These are phyloP conservation scores for Rhodomyrtus psidioides DNA, from an alignment of 441 rosid genomes.

Conservation along the genomic window DNA sequence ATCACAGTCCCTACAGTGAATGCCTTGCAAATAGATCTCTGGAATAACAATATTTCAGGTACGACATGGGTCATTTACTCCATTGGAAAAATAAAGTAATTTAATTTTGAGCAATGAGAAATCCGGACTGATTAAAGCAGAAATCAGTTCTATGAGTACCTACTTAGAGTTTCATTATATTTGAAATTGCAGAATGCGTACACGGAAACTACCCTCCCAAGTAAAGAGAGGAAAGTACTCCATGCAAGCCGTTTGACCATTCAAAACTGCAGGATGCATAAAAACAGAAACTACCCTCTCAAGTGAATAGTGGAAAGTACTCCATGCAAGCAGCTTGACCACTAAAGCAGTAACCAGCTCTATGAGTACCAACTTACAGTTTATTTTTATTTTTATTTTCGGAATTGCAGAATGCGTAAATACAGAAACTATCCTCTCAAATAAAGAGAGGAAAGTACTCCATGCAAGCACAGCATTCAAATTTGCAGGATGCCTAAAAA, in stretches of 20 bases:
- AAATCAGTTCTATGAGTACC: neutral
- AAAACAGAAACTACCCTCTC: neutral
- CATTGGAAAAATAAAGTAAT: neutral
- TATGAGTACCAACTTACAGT: neutral
- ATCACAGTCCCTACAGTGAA: neutral
- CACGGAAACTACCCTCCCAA: neutral
- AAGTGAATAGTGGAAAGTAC: neutral
- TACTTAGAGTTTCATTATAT: neutral
- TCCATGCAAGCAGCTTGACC: neutral
- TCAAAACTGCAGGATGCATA: neutral
- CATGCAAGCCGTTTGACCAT: neutral
- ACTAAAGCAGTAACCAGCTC: neutral
- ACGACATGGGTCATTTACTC: neutral
- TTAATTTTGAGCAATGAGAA: neutral
- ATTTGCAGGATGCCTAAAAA: neutral
- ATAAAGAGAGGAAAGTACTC: neutral
- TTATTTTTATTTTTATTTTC: neutral
- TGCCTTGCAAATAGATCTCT: neutral
- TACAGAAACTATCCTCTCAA: neutral
- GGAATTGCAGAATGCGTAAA: neutral
- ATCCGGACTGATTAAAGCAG: neutral
- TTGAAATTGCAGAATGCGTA: neutral
- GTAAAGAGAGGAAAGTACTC: neutral
- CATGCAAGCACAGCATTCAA: neutral
- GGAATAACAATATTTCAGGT: neutral